These are phyloP conservation scores for Lupinus albus DNA, from an alignment of 306 rosid genomes.

Conservation along the genomic window DNA sequence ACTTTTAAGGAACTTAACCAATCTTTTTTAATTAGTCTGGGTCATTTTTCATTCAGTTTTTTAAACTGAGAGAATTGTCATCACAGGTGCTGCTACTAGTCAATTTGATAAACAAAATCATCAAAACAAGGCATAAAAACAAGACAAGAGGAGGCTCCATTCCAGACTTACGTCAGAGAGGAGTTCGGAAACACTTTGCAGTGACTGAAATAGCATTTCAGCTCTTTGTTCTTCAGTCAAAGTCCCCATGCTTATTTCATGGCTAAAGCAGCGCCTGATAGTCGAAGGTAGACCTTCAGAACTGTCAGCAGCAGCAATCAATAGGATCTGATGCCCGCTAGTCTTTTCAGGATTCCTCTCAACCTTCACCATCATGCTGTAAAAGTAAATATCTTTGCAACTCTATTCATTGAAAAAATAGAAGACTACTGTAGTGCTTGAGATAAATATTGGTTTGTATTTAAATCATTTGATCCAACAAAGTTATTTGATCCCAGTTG, in stretches of 20 bases:
- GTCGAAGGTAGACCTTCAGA: constrained; percentile 85
- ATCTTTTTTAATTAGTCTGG: not conserved
- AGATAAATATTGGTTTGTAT: constrained; percentile 8
- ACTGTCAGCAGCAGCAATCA: constrained; percentile 85
- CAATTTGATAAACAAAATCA: constrained; percentile 7
- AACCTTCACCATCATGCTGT: constrained; percentile 46
- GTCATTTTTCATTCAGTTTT: constrained; percentile 12
- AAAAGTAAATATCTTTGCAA: constrained; percentile 40
- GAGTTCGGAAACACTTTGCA: constrained; percentile 63
- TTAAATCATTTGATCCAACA: too few relatives aligned
- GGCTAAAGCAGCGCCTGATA: constrained; percentile 94
- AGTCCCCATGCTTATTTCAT: constrained; percentile 84
- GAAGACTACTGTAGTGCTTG: not conserved
- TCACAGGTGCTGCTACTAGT: not conserved
- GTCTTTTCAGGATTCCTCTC: constrained; percentile 54
- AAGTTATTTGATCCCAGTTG: too few relatives aligned
- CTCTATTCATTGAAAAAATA: constrained; percentile 19
- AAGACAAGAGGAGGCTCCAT: constrained; percentile 28
- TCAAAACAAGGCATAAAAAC: constrained; percentile 33
- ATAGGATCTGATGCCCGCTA: constrained; percentile 60
- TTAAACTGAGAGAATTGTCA: constrained; percentile 16
- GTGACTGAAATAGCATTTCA: constrained; percentile 69
- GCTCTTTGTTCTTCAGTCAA: constrained; percentile 90
- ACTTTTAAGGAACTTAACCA: constrained; percentile 8
- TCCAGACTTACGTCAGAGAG: constrained; percentile 57